These are phyloP conservation scores for Akanthomyces lecanii DNA, from an alignment of 2,329 filamentous ascomycete genomes.

Conservation along the genomic window DNA sequence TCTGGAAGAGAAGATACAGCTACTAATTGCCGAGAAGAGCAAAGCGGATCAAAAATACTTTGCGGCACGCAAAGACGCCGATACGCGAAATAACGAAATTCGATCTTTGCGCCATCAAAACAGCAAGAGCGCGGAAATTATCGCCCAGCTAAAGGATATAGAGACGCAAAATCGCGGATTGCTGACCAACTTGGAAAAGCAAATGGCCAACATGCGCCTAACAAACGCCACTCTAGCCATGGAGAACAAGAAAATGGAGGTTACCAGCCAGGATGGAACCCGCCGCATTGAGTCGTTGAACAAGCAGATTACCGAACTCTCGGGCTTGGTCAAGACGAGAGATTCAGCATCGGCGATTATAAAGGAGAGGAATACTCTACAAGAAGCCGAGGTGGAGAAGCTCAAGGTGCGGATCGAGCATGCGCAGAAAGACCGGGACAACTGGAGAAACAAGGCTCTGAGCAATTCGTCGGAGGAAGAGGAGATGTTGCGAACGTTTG, in stretches of 20 bases:
- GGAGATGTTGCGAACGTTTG: slow-evolving; percentile 66
- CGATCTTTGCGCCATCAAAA: slow-evolving; percentile 77
- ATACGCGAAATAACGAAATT: slow-evolving; percentile 77
- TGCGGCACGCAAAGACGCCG: slow-evolving; percentile 88
- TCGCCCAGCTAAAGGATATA: slow-evolving; percentile 86
- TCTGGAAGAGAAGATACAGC: slow-evolving; percentile 72
- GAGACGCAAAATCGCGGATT: slow-evolving; percentile 73
- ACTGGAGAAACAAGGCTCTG: slow-evolving; percentile 76
- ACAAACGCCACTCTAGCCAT: slow-evolving; percentile 64
- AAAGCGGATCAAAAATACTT: slow-evolving; percentile 99
- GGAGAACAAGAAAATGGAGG: slow-evolving; percentile 73
- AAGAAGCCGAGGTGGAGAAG: slow-evolving; percentile 75
- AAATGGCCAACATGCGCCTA: slow-evolving; percentile 77
- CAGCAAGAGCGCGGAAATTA: slow-evolving; percentile 86
- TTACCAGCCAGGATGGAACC: slow-evolving; percentile 63
- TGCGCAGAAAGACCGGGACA: slow-evolving; percentile 76
- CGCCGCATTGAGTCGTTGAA: slow-evolving; percentile 68
- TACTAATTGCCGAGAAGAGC: slow-evolving; percentile 80
- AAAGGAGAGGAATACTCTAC: slow-evolving; percentile 55
- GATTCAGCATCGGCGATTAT: slow-evolving; percentile 55
- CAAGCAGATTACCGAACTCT: slow-evolving; percentile 73
- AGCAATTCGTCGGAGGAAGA: slow-evolving; percentile 79
- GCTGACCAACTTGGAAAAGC: slow-evolving; percentile 83
- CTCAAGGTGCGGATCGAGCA: slow-evolving; percentile 73
- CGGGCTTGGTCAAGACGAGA: slow-evolving; percentile 68